Base-by-base conservation (phyloP, 768 basidiomycete genomes). In the Tylopilus vinaceipallidus region DNA sequence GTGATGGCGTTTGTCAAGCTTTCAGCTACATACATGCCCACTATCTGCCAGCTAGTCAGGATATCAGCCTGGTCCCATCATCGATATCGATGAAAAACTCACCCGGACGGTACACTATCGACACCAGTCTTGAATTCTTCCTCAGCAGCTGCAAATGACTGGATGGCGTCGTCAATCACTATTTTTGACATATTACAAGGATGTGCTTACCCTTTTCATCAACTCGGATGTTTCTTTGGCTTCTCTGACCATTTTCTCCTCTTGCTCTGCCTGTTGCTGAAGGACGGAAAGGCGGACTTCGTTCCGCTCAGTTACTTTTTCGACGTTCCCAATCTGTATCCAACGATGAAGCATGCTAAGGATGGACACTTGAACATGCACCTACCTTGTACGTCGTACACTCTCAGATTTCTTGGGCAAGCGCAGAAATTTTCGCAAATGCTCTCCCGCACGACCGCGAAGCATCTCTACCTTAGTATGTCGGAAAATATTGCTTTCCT, bases 391-490 rank as follows among this genome's bases (percentile, higher is more conserved):
- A 46, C 1, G 57, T 58, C n/a, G 56, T 43, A 26, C 57, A 58
- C 42, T 58, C 57, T 43, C 54, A 35, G 12, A 58, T 58, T 43
- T 58, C 57, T 23, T 58, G 52, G 11, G 57, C 56, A 2, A 58
- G 56, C 3, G 49, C 52, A 14, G 56, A 58, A 24, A 58, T 47
- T 23, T 36, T 37, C 19, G 48, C 11, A 40, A 58, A 58, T 13
- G 45, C 57, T 17, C 42, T 47, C 32, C 54, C 57, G 35, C 57
- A 58, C 11, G 52, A 45, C 13, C 12, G 52, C 11, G 57, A 58
- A 2, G 57, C 57, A 9, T 57, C 52, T 35, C 57, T 59, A 44
- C 3, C 33, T 3, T 27, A 20, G 1, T 12, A 0, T 10, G 14
- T 56, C 19, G 50, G 32, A 4, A 13, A 34, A 17, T 4, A 38